Conservation (phyloP, 176 grass and related monocot genomes). For the Secale cereale region DNA sequence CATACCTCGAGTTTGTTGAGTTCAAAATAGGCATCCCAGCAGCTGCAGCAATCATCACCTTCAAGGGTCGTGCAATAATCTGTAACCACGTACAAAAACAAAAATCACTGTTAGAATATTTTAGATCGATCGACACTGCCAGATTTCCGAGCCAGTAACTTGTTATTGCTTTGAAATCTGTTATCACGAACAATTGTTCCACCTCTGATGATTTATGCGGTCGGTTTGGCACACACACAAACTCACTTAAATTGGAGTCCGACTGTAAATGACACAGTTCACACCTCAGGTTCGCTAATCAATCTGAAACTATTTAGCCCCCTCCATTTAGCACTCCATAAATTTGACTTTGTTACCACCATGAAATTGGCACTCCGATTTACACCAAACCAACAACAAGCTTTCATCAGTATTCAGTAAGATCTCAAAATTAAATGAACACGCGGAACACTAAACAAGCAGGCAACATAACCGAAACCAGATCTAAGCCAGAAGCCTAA, state of each 20-base stretch:
- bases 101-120: background rate
- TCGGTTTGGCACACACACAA: background rate
- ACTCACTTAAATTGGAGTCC: background rate
- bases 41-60: conserved; percentile 80
- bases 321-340: background rate
- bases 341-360: background rate
- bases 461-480: background rate
- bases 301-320: background rate
- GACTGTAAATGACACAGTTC: background rate
- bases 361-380: background rate
- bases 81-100: conserved; percentile 37
- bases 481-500: background rate
- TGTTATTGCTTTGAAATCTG: background rate
- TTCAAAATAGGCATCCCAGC: conserved; percentile 94
- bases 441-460: background rate
- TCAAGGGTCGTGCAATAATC: conserved; percentile 82
- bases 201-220: background rate
- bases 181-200: background rate
- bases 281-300: background rate
- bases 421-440: background rate
- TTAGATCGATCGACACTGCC: background rate
- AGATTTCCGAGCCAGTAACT: background rate
- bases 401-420: background rate
- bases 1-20: conserved; percentile 74
- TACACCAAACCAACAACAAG: background rate